Conservation (phyloP, 2,329 filamentous ascomycete genomes). For the Eutypa lata region DNA sequence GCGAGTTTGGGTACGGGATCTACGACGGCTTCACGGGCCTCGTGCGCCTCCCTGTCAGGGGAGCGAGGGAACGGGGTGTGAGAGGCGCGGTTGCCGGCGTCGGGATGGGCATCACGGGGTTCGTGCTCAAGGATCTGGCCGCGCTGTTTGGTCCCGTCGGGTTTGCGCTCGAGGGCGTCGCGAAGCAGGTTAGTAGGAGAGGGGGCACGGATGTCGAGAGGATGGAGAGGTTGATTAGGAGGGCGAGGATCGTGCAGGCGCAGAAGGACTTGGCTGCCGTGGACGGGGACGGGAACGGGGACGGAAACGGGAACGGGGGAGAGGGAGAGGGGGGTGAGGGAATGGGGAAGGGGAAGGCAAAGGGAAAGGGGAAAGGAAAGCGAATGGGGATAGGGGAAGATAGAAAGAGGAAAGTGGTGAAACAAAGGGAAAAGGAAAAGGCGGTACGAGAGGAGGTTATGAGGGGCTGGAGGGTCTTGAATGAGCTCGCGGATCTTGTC, state of each 20-base stretch:
- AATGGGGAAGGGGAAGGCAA: neutral
- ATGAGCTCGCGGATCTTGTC: slow-evolving; percentile 1
- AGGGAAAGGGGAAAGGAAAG: too few relatives aligned
- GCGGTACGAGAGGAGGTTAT: neutral
- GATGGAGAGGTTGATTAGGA: slow-evolving; percentile 53
- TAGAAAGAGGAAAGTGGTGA: neutral
- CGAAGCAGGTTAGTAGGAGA: slow-evolving; percentile 55
- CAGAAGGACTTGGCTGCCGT: slow-evolving; percentile 32
- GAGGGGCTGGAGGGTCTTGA: slow-evolving; percentile 2
- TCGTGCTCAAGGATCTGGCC: slow-evolving; percentile 63
- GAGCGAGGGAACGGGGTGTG: slow-evolving; percentile 52
- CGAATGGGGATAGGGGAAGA: slow-evolving; percentile 40
- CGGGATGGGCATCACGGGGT: slow-evolving; percentile 61
- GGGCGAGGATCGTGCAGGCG: slow-evolving; percentile 58
- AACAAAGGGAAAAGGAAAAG: too few relatives aligned
- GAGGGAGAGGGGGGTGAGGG: slow-evolving; percentile 36
- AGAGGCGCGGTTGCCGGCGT: slow-evolving; percentile 51
- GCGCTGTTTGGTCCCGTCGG: slow-evolving; percentile 59
- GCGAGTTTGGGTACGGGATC: slow-evolving; percentile 61
- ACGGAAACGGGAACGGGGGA: slow-evolving; percentile 28
- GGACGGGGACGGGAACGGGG: slow-evolving; percentile 24
- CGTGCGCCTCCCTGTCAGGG: slow-evolving; percentile 55
- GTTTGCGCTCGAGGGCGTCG: slow-evolving; percentile 61
- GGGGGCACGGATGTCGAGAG: slow-evolving; percentile 47
- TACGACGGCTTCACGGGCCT: slow-evolving; percentile 65